Percentiles rank a stretch among this genome's conserved stretches.
Evolutionary conservation across 176 grass and related monocot genomes (phyloP).

Genomic region (Juncus inflexus): DNA sequence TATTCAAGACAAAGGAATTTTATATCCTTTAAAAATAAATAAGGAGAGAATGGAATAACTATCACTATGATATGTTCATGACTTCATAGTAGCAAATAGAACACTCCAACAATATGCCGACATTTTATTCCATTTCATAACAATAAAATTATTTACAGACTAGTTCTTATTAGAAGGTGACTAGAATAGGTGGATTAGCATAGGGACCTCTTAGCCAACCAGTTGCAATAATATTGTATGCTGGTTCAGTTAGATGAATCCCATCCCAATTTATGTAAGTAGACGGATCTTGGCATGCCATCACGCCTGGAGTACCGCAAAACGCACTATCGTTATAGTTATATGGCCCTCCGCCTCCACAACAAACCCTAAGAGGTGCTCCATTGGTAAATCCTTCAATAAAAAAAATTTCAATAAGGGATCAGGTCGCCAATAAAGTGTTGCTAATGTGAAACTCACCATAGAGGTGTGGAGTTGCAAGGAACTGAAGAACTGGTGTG

Average conservation of each 20-base stretch:
- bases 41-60: too few species aligned
- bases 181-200: slow-evolving; percentile 28
- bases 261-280: slow-evolving; percentile 37
- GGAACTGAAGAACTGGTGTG: neutral
- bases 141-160: neutral
- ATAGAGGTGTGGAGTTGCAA: slow-evolving; percentile 8
- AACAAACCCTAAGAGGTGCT: slow-evolving; percentile 24
- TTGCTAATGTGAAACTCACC: slow-evolving; percentile 13
- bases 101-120: neutral
- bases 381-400: slow-evolving; percentile 3
- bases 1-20: too few species aligned
- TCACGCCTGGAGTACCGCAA: slow-evolving; percentile 29
- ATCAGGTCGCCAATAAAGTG: too few species aligned
- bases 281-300: slow-evolving; percentile 27
- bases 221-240: slow-evolving; percentile 30
- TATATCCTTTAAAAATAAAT: too few species aligned
- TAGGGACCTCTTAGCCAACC: slow-evolving; percentile 27
- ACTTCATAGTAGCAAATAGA: too few species aligned
- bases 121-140: neutral
- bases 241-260: slow-evolving; percentile 35
- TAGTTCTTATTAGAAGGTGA: neutral
- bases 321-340: slow-evolving; percentile 29
- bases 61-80: too few species aligned
- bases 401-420: neutral
- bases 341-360: slow-evolving; percentile 37